Conservation (phyloP, 1,139 yeast genomes). For the Kodamaea sp. region DNA sequence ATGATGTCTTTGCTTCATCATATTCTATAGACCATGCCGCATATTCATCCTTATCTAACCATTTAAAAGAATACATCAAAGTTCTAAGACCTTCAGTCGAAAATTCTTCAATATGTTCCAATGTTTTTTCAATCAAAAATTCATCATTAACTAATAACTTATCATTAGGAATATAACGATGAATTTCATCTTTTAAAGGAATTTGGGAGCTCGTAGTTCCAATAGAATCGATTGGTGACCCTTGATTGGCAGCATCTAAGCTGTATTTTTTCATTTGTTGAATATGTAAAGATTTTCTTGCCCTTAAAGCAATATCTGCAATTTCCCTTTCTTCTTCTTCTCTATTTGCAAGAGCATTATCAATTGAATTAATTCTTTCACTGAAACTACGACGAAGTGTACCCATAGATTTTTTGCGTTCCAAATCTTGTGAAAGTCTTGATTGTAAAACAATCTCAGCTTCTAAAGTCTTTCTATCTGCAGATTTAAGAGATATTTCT, state of each 20-base stretch:
- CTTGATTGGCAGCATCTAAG: conserved; percentile 18
- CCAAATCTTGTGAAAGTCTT: conserved; percentile 33
- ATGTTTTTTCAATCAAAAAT: conserved; percentile 74
- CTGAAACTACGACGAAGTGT: conserved; percentile 28
- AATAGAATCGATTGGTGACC: not conserved
- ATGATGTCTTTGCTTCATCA: conserved; percentile 71
- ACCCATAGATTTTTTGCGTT: conserved; percentile 25
- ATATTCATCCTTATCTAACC: conserved; percentile 61
- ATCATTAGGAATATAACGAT: conserved; percentile 50
- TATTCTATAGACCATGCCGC: conserved; percentile 64
- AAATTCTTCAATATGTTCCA: conserved; percentile 88
- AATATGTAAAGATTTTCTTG: conserved; percentile 61
- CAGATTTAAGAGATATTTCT: conserved; percentile 58
- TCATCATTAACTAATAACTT: conserved; percentile 68
- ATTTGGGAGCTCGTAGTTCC: not conserved
- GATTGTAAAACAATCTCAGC: conserved; percentile 72
- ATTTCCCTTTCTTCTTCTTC: conserved; percentile 58
- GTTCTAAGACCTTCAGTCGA: conserved; percentile 95
- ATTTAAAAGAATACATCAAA: conserved; percentile 72
- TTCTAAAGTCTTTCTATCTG: conserved; percentile 69
- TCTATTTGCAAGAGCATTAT: conserved; percentile 50
- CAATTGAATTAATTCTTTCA: conserved; percentile 43
- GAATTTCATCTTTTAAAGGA: not conserved
- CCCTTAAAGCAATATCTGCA: conserved; percentile 53
- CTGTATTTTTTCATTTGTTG: conserved; percentile 60